These are phyloP conservation scores for Mortierella sp. DNA, from an alignment of 371 early-diverging fungal genomes.

Conservation along the genomic window DNA sequence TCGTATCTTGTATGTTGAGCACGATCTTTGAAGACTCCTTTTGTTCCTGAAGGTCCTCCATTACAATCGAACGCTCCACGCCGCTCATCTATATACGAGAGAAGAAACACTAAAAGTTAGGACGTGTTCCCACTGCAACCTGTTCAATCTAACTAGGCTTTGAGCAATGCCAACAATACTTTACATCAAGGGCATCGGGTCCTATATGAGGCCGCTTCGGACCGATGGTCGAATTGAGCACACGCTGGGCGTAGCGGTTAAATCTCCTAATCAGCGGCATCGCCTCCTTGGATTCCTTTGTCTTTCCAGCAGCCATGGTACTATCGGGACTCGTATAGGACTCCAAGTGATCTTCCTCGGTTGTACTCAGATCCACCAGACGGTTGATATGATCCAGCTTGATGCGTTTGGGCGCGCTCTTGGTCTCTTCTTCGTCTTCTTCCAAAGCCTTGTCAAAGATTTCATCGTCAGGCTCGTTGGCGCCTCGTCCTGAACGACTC, in stretches of 20 bases:
- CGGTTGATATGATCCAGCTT: conserved; percentile 70
- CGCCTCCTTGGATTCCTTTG: conserved; percentile 65
- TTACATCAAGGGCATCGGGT: conserved; percentile 36
- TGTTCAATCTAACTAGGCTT: not conserved
- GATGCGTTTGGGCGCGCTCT: conserved; percentile 60
- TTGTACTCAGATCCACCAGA: conserved; percentile 85
- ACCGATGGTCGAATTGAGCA: conserved; percentile 65
- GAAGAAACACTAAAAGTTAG: not conserved
- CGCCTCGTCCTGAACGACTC: conserved; percentile 72
- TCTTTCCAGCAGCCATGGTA: conserved; percentile 87
- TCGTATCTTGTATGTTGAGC: conserved; percentile 81
- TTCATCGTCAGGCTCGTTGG: conserved; percentile 79
- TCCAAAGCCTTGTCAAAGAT: conserved; percentile 87
- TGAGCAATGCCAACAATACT: not conserved
- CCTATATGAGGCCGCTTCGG: conserved; percentile 30
- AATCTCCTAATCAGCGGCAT: conserved; percentile 89
- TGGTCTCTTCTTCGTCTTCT: conserved; percentile 84
- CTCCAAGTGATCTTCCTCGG: conserved; percentile 84
- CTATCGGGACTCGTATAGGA: conserved; percentile 84
- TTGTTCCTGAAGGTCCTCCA: conserved; percentile 75
- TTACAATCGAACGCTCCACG: conserved; percentile 66
- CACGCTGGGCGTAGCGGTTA: conserved; percentile 92
- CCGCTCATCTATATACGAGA: conserved; percentile 56
- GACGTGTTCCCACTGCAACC: not conserved
- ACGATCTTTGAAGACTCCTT: conserved; percentile 65